These are phyloP conservation scores for Lichtheimia corymbifera DNA, from an alignment of 371 early-diverging fungal genomes.

Conservation along the genomic window DNA sequence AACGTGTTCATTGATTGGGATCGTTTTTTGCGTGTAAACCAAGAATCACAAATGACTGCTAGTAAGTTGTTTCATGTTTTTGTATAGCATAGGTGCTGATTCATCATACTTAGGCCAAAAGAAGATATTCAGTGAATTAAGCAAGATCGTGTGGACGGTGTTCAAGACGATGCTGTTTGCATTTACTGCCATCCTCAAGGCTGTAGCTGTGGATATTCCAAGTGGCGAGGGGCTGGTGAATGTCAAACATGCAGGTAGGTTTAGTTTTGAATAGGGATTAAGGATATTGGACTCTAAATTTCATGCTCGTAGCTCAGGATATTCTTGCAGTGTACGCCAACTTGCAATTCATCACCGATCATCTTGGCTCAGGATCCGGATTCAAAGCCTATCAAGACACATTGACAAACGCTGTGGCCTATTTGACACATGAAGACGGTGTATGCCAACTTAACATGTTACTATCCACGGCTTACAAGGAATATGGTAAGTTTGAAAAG, in stretches of 20 bases:
- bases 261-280: background rate
- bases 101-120: conserved; percentile 3
- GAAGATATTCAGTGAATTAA: conserved; percentile 16
- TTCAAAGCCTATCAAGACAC: conserved; percentile 52
- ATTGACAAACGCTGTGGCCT: conserved; percentile 44
- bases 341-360: conserved; percentile 44
- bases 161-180: conserved; percentile 49
- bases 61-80: conserved; percentile 4
- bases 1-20: conserved; percentile 46
- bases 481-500: conserved; percentile 32
- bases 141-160: conserved; percentile 28
- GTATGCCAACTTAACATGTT: conserved; percentile 36
- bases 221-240: conserved; percentile 32
- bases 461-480: conserved; percentile 34
- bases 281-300: background rate
- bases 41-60: conserved; percentile 13
- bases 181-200: conserved; percentile 41
- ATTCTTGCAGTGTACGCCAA: conserved; percentile 39
- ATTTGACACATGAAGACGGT: conserved; percentile 34
- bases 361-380: conserved; percentile 35
- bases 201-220: conserved; percentile 40
- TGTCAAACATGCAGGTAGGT: conserved; percentile 26
- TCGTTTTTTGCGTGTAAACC: conserved; percentile 18
- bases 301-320: conserved; percentile 31
- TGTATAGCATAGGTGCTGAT: background rate